Conservation (phyloP, 371 early-diverging fungal genomes). For the Mortierella sp. region DNA sequence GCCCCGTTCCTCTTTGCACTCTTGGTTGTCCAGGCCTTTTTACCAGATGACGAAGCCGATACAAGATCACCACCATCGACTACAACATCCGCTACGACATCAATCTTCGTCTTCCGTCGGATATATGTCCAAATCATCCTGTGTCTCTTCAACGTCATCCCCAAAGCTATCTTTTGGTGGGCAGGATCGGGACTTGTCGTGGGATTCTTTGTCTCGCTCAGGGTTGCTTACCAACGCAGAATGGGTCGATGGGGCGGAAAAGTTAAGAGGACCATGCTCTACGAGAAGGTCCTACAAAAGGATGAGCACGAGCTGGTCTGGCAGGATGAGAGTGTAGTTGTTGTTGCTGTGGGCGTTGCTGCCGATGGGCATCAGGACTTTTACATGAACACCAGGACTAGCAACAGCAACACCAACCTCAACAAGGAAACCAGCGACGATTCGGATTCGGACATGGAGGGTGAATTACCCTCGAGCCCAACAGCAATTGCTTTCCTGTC, state of each 20-base stretch:
- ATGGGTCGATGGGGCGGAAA: constrained; percentile 53
- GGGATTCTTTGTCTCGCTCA: constrained; percentile 63
- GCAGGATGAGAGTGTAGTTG: neutral
- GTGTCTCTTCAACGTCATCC: constrained; percentile 68
- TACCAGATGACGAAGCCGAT: constrained; percentile 57
- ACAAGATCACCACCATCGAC: constrained; percentile 27
- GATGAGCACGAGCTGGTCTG: neutral
- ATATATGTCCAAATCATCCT: constrained; percentile 65
- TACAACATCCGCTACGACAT: constrained; percentile 7
- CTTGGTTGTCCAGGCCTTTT: constrained; percentile 68
- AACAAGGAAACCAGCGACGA: neutral
- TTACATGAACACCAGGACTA: neutral
- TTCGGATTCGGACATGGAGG: neutral
- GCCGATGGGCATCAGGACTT: neutral
- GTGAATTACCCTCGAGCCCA: neutral
- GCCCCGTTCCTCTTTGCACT: constrained; percentile 71
- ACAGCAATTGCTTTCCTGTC: neutral
- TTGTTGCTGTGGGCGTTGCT: neutral
- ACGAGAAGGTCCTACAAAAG: constrained; percentile 21
- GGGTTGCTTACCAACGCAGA: constrained; percentile 48
- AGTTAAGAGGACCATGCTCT: constrained; percentile 27
- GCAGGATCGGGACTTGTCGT: constrained; percentile 65
- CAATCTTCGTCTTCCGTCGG: constrained; percentile 62
- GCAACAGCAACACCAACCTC: neutral
- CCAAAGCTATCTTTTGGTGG: constrained; percentile 73